These are phyloP conservation scores for Nothophaeocryptopus gaeumannii DNA, from an alignment of 2,329 filamentous ascomycete species.

Conservation along the genomic window DNA sequence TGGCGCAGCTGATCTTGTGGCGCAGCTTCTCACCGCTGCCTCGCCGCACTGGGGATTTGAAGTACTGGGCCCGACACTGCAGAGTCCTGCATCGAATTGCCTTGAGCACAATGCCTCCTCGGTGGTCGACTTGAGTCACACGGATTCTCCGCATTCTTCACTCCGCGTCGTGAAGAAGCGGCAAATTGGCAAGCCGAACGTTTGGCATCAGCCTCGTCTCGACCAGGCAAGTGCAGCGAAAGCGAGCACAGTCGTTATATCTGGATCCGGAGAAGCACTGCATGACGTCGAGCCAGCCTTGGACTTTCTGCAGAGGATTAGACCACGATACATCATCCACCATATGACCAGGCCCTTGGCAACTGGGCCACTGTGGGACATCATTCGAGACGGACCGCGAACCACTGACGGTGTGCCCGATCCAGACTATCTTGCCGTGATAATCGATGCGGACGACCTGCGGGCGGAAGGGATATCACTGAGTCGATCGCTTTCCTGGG, in stretches of 20 bases:
- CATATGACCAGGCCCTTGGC: constrained; percentile 36
- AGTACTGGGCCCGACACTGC: constrained; percentile 28
- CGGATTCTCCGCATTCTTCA: constrained; percentile 9
- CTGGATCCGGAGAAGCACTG: constrained; percentile 32
- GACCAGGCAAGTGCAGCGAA: constrained; percentile 21
- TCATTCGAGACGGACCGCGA: constrained; percentile 34
- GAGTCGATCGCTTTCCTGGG: constrained; percentile 35
- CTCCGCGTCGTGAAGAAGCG: constrained; percentile 26
- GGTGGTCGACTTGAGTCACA: constrained; percentile 28
- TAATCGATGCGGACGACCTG: constrained; percentile 36
- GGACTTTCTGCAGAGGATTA: constrained; percentile 32
- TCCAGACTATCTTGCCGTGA: constrained; percentile 34
- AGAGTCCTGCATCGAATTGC: constrained; percentile 25
- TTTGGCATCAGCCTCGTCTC: constrained; percentile 31
- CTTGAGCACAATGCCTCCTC: constrained; percentile 33
- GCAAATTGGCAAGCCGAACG: constrained; percentile 26
- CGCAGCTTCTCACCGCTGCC: constrained; percentile 35
- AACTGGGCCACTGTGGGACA: constrained; percentile 33
- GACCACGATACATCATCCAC: constrained; percentile 34
- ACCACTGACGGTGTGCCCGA: constrained; percentile 31
- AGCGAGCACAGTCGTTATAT: constrained; percentile 32
- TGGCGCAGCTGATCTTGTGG: constrained; percentile 33
- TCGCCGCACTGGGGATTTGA: constrained; percentile 30
- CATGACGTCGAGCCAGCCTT: constrained; percentile 34
- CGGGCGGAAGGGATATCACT: constrained; percentile 35